Evolutionary conservation across 2,329 filamentous ascomycete species (phyloP), one percentile per base, ranked within the genome.

Genomic region (Scedosporium dehoogii): DNA sequence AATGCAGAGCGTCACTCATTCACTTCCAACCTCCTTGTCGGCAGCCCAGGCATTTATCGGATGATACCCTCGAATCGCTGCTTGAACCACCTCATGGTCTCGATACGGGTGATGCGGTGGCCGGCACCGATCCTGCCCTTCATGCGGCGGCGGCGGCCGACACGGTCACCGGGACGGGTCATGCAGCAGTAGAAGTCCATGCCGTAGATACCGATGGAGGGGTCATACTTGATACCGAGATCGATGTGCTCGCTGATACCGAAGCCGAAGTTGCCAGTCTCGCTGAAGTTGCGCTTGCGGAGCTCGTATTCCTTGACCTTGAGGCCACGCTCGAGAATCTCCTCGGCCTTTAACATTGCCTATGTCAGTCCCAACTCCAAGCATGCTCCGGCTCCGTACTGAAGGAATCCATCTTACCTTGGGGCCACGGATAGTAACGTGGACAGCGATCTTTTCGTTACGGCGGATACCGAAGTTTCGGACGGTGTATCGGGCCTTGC

Each of bases 141-240:
- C 82, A 83, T 87, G 75, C 93, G 91, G 78, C 93, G 89, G 76
- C 94, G 92, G 85, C 92, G 93, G 78, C 91, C 89, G 77, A 99
- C 91, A 78, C 94, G 92, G 87, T 96, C 92, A 83, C 94, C 94
- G 74, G 93, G 94, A 75, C 94, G 92, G 85, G 92, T 96, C 94
- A 99, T 99, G 91, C 93, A 97, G 90, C 89, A 92, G 90, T 97
- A 99, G 84, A 99, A 99, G 84, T 99, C 94, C 94, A 99, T 99
- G 79, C 94, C 92, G 86, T 96, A 97, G 80, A 97, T 97, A 88
- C 92, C 92, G 73, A 97, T 97, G 68, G 86, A 89, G 69, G 92
- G 92, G 84, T 97, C 92, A 85, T 97, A 97, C 89, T 99, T 99
- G 91, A 99, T 99, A 76, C 94, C 94, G 75, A 99, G 86, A 87